Conservation (phyloP, 2,329 filamentous ascomycete species). For the Raffaelea ambrosiae region DNA sequence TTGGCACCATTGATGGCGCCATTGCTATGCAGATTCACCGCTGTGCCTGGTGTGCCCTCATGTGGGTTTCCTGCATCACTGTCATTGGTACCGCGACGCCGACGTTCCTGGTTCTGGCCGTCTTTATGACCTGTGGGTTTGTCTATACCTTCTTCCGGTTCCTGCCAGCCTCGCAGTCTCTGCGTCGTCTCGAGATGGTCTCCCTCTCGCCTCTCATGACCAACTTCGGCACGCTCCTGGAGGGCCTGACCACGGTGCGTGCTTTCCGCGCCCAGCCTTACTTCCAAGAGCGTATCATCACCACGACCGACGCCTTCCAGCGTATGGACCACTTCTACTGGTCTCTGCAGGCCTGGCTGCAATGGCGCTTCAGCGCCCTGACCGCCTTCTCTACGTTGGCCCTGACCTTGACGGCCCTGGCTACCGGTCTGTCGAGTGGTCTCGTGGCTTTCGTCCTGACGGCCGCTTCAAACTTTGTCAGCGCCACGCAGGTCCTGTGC, state of each 20-base stretch:
- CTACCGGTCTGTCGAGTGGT: conserved; percentile 65
- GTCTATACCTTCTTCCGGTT: conserved; percentile 68
- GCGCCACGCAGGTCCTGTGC: conserved; percentile 65
- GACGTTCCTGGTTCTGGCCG: conserved; percentile 63
- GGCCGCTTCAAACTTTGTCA: conserved; percentile 60
- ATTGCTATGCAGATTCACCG: conserved; percentile 65
- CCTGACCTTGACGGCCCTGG: conserved; percentile 66
- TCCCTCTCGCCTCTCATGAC: conserved; percentile 83
- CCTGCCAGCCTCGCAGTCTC: conserved; percentile 72
- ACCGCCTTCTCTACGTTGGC: conserved; percentile 67
- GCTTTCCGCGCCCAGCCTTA: conserved; percentile 71
- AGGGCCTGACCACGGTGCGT: conserved; percentile 78
- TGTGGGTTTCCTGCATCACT: conserved; percentile 62
- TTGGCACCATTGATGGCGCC: conserved; percentile 82
- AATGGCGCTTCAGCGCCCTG: conserved; percentile 66
- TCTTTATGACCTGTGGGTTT: conserved; percentile 59
- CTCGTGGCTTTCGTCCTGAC: conserved; percentile 78
- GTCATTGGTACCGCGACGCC: conserved; percentile 78
- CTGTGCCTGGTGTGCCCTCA: conserved; percentile 62
- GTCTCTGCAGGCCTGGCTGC: conserved; percentile 78
- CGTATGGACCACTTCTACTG: conserved; percentile 97
- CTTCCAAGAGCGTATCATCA: conserved; percentile 73
- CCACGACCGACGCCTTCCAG: conserved; percentile 80
- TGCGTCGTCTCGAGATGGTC: conserved; percentile 80
- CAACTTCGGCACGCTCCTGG: conserved; percentile 81